Base-by-base conservation (phyloP, 1,284 basidiomycete genomes). In the Heterobasidion annosum region DNA sequence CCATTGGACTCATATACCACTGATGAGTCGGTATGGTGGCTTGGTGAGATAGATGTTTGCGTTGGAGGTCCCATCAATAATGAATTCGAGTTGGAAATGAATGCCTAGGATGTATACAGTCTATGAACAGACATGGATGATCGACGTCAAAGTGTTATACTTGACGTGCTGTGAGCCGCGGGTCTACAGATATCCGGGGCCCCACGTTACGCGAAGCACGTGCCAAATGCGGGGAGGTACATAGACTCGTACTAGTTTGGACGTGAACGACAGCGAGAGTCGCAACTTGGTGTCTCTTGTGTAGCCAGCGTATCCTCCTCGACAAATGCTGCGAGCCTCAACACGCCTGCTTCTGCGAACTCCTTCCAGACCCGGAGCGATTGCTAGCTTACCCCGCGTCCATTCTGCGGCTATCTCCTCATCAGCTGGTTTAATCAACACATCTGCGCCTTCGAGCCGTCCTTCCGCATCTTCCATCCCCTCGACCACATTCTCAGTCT, bases 321-420 rank as follows among this genome's bases (percentile, higher is more conserved):
- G 37, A 40, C 37, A 40, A 40, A 54, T 59, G 58, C 52, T 59
- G 52, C 55, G 58, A 40, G 52, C 58, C 10, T 53, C 52, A 13
- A 19, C 57, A 13, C 54, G 52, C 18, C 44, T 52, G 8, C 51
- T 58, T 9, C 53, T 59, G 16, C 58, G 58, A 34, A 44, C 35
- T 43, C 32, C 50, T 18, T 44, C 48, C 10, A 51, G 51, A 43
- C 37, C 37, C 37, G 37, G 37, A 12, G 37, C 37, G 10, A n/a
- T 40, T 12, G n/a, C 37, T 6, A 50, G 52, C 2, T 33, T n/a
- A 43, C 35, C 51, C 51, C 53, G 59, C 32, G 42, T 55, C 37
- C 58, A 57, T 50, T 43, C 43, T 13, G 52, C 55, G 19, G 55
- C 56, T 50, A 57, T 58, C 54, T 57, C 54, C 19, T 57, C 59